Conservation (phyloP, 139 green algal species). For the Chlamydomonas asymmetrica region DNA sequence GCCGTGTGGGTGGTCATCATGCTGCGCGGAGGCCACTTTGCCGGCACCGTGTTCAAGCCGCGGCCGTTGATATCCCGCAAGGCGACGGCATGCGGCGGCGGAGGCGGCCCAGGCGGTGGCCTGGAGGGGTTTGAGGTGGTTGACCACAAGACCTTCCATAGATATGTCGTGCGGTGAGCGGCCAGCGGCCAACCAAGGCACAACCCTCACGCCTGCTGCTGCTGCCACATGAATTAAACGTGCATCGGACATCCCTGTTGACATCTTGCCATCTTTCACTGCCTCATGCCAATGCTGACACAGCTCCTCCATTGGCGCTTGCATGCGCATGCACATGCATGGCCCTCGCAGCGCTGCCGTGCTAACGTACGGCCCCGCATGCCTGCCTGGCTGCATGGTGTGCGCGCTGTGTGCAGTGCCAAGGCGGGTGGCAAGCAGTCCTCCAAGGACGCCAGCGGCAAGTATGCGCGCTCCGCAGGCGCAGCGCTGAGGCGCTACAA, state of each 20-base stretch:
- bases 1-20: slow-evolving; percentile 43
- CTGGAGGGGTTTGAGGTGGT: slow-evolving; percentile 49
- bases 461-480: slow-evolving; percentile 82
- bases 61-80: not conserved
- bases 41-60: slow-evolving; percentile 61
- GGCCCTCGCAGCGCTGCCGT: too few relatives aligned
- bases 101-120: not conserved
- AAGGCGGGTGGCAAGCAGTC: slow-evolving; percentile 90
- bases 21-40: slow-evolving; percentile 76
- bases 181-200: not conserved
- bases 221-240: too few relatives aligned
- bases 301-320: too few relatives aligned
- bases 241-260: too few relatives aligned
- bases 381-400: too few relatives aligned
- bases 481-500: slow-evolving; percentile 86
- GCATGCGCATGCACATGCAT: too few relatives aligned
- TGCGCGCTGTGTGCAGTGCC: slow-evolving; percentile 46
- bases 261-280: too few relatives aligned
- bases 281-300: too few relatives aligned
- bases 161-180: slow-evolving; percentile 83
- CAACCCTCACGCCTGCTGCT: too few relatives aligned
- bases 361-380: too few relatives aligned
- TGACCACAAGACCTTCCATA: slow-evolving; percentile 83
- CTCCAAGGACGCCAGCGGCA: slow-evolving; percentile 81
- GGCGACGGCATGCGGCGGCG: not conserved